Base-by-base conservation (phyloP, 805 yeast genomes). In the Metschnikowia reukaufii region DNA sequence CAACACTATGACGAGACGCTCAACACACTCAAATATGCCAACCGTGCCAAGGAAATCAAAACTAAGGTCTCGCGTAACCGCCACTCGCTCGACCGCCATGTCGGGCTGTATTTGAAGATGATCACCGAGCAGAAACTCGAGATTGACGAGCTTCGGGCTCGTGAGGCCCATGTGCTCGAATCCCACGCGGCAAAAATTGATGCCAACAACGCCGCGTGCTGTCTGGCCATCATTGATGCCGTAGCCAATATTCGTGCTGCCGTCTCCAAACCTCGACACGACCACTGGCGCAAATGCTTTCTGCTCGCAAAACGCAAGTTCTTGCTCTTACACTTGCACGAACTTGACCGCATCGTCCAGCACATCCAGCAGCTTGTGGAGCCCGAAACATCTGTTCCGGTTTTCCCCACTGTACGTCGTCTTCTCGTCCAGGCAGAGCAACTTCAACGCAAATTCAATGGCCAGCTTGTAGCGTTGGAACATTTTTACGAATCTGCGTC, bases 1-100 rank as follows among this genome's bases (percentile, higher is more conserved):
- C 76, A 73, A 36, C 97, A 92, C 64, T 90, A 89, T 63, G 98
- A 92, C 60, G 98, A 92, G 61, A 91, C 98, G 0, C 71, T 88
- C 43, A 92, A 92, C 63, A 88, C 97, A 0, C 75, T 92, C 50
- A 88, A 88, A 62, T 92, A 91, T 64, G 97, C 97, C 0, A 83
- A 89, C 61, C 72, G 97, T 35, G 97, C 97, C 13, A 90, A 90
- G 61, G 90, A 86, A 54, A 91, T 91, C 56, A 87, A 87, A 61
- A 91, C 96, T 0, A 88, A 87, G 55, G 71, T 87, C 2, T 74
- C 79, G 2, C 67, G 94, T 50, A 90, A 90, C 60, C 83, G 82
- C 51, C 89, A 82, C 43, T 84, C 82, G 48, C 73, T 90, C 50
- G 88, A 84, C 59, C 72, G 92, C 36, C 96, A 88, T 66, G 91